Base-by-base conservation (phyloP, 2,329 filamentous ascomycete genomes). In the Aspergillus eucalypticola region DNA sequence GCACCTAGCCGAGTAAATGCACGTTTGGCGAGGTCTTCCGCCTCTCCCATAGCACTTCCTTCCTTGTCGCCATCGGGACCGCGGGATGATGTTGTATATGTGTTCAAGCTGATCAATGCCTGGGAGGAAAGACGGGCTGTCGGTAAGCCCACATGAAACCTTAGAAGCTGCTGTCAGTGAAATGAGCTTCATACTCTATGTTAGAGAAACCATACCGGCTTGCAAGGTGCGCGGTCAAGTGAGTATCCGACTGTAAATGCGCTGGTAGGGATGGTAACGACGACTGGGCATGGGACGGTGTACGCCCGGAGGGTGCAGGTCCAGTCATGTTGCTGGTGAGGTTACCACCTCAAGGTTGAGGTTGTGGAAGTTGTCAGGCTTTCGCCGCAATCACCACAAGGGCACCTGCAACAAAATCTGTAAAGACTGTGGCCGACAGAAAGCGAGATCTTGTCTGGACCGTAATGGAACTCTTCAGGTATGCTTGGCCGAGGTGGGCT, bases 121-220 rank as follows among this genome's bases (percentile, higher is more conserved):
- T 98, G 93, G 0, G 92, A 96, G 0, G 93, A 97, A 17, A 99
- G 86, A 52, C 87, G 87, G 56, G 95, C 92, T 0, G 93, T 96
- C 8, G 95, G 92, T 60, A 95, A 81, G 56, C 91, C 90, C 56
- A 96, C 90, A 79, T 99, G 95, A 77, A 96, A 99, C 56, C 94
- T 92, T 75, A 86, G 88, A 88, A 84, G 81, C 92, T 46, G 32
- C 35, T 4, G 51, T 54, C 64, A 65, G 49, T 15, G 19, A 41
- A 54, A 56, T 50, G 61, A 44, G 11, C 46, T 44, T 25, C 8
- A 10, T 15, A 13, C 15, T 13, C 11, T 4, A 21, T 8, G 3
- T 4, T 13, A n/a, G 39, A 61, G 15, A 44, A 25, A 54, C 8
- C 13, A 48, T 76, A 81, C 78, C 80, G 77, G 68, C 80, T 82